A percentile compares a stretch with the other conserved stretches of the same genome.
Evolutionary conservation across 2,329 filamentous ascomycete species (phyloP).

Genomic region (Microascus cirrosus): DNA sequence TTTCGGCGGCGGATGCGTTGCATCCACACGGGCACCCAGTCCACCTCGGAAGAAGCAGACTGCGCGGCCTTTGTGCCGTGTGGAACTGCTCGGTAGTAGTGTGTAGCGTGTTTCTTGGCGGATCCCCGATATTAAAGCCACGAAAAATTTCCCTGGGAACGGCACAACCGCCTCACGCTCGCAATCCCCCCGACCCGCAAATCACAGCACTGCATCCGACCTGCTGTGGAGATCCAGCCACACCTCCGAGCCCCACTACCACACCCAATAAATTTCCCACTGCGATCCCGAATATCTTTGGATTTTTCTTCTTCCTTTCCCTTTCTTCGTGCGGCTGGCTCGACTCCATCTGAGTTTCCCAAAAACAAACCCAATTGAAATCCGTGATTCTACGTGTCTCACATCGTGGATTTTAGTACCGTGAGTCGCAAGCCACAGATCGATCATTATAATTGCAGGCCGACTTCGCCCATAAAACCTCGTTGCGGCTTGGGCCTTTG

Average conservation of each 20-base stretch:
- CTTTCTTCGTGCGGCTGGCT: constrained; percentile 67
- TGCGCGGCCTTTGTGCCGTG: neutral
- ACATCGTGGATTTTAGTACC: neutral
- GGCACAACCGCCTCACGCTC: neutral
- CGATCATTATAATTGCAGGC: constrained; percentile 62
- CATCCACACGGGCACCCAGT: neutral
- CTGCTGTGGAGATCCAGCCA: neutral
- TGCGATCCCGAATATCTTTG: neutral
- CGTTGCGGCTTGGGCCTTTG: constrained; percentile 7
- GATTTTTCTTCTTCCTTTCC: constrained; percentile 26
- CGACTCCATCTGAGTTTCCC: constrained; percentile 26
- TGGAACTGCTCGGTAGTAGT: neutral
- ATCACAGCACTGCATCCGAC: neutral
- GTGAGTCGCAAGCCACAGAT: constrained; percentile 50
- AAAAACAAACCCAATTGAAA: constrained; percentile 1
- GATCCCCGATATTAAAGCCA: neutral
- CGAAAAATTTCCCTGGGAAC: neutral
- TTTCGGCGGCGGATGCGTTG: neutral
- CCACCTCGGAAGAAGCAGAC: neutral
- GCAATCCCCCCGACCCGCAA: neutral
- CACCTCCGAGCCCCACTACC: neutral
- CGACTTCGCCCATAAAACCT: constrained; percentile 35
- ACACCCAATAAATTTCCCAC: neutral
- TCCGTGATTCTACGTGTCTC: neutral
- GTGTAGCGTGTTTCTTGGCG: neutral